phyloP scores from a whole-genome alignment of 192 early-diverging fungal species.

The Umbelopsis ramanniana region DNA sequence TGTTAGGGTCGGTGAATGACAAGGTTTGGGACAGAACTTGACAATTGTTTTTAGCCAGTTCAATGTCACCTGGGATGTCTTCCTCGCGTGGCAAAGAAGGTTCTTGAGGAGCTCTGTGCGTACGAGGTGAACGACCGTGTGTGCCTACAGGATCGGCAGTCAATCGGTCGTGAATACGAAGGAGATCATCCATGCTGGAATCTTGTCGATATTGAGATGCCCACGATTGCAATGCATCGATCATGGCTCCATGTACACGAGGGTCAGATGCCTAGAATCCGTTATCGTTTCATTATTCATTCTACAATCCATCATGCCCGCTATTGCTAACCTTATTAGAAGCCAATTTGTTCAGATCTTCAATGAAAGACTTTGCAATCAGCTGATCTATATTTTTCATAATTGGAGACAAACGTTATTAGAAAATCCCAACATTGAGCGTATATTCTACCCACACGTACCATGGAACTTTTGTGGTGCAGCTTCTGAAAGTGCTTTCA shows the following conservation, averaged over 20 bases:
- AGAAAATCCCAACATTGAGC: too few species aligned
- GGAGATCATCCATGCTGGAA: slow-evolving; percentile 26
- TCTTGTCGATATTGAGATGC: slow-evolving; percentile 27
- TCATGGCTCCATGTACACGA: slow-evolving; percentile 31
- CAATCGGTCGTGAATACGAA: slow-evolving; percentile 28
- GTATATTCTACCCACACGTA: background rate
- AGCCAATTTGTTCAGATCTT: slow-evolving; percentile 36
- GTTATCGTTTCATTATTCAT: background rate
- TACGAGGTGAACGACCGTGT: background rate
- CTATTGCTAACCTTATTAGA: slow-evolving; percentile 21
- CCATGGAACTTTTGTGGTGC: slow-evolving; percentile 31
- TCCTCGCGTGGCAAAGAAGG: slow-evolving; percentile 29
- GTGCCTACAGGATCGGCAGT: slow-evolving; percentile 10
- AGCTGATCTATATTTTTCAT: slow-evolving; percentile 26
- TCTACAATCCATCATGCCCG: background rate
- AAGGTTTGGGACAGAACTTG: slow-evolving; percentile 56
- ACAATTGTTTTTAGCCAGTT: slow-evolving; percentile 54
- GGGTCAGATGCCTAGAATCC: slow-evolving; percentile 27
- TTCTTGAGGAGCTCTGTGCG: slow-evolving; percentile 12
- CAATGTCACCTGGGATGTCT: slow-evolving; percentile 52
- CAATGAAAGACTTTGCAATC: slow-evolving; percentile 37
- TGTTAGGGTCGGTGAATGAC: slow-evolving; percentile 55
- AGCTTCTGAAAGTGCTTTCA: slow-evolving; percentile 38
- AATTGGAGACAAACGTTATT: too few species aligned
- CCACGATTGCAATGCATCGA: slow-evolving; percentile 36